Conservation (phyloP, 192 early-diverging fungal species). For the Coemansia aciculifera region DNA sequence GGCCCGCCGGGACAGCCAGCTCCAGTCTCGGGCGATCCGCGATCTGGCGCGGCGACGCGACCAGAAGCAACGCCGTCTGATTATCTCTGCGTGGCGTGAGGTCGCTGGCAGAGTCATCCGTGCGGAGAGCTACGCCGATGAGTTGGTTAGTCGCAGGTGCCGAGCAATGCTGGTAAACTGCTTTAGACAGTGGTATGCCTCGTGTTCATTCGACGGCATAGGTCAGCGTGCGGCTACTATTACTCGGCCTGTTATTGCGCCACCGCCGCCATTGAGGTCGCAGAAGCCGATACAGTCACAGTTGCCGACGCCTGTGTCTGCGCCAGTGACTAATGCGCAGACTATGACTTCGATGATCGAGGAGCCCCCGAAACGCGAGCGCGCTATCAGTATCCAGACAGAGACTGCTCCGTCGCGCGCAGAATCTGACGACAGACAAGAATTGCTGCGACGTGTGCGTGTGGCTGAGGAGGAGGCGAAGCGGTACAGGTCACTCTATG, state of each 20-base stretch:
- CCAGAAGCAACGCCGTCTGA: conserved; percentile 27
- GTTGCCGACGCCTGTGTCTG: background rate
- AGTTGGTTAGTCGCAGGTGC: background rate
- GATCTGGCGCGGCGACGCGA: conserved; percentile 26
- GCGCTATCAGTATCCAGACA: conserved; percentile 20
- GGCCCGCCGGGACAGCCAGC: conserved; percentile 13
- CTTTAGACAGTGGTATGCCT: conserved; percentile 7
- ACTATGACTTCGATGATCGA: conserved; percentile 31
- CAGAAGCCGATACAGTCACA: background rate
- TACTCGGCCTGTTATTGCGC: background rate
- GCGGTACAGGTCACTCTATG: conserved; percentile 14
- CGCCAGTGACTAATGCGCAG: conserved; percentile 17
- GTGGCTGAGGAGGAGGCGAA: conserved; percentile 12
- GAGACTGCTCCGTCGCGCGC: background rate
- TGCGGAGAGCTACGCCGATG: conserved; percentile 5
- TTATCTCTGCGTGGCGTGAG: conserved; percentile 38
- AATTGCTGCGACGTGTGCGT: conserved; percentile 14
- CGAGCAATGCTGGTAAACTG: conserved; percentile 1
- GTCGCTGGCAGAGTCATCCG: conserved; percentile 9
- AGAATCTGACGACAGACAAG: background rate
- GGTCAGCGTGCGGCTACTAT: background rate
- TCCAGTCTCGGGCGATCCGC: conserved; percentile 34
- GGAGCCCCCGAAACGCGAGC: background rate
- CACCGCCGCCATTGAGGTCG: background rate
- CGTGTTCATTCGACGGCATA: background rate